Conservation (phyloP, 2,329 filamentous ascomycete species). For the Mollisia scopiformis region DNA sequence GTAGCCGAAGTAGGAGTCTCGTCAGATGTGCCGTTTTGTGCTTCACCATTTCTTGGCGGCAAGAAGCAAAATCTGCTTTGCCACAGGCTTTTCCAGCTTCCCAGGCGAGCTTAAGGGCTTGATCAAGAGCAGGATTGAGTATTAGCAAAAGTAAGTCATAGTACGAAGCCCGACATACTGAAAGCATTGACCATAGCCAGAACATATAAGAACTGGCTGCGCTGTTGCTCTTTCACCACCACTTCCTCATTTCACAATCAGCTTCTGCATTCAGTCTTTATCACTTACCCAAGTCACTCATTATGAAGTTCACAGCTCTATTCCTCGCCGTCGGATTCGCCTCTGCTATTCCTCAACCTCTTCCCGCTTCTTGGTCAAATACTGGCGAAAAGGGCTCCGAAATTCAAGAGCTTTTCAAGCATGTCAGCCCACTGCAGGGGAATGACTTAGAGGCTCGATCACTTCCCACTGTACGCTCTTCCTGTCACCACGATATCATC, state of each 20-base stretch:
- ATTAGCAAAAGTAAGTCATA: no score
- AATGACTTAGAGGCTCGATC: neutral
- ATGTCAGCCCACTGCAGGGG: neutral
- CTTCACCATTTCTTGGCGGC: no score
- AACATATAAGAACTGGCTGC: neutral
- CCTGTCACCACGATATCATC: neutral
- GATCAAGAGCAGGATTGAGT: no score
- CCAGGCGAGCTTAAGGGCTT: neutral
- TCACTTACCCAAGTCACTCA: neutral
- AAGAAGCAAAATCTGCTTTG: no score
- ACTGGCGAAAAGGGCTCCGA: no score
- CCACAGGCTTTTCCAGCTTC: neutral
- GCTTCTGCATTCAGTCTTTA: neutral
- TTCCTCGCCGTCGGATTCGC: neutral
- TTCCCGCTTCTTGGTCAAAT: neutral
- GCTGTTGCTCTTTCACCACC: neutral
- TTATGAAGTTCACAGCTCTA: constrained; percentile 1
- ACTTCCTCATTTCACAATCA: neutral
- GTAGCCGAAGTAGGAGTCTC: no score
- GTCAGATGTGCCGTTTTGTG: no score
- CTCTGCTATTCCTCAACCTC: constrained; percentile 1
- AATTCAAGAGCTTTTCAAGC: neutral
- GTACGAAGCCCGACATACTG: no score
- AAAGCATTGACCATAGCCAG: neutral
- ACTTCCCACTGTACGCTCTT: neutral